Evolutionary conservation across 306 rosid genomes (phyloP), one percentile per base, ranked within the genome.

Genomic region (Herpetospermum pedunculosum): DNA sequence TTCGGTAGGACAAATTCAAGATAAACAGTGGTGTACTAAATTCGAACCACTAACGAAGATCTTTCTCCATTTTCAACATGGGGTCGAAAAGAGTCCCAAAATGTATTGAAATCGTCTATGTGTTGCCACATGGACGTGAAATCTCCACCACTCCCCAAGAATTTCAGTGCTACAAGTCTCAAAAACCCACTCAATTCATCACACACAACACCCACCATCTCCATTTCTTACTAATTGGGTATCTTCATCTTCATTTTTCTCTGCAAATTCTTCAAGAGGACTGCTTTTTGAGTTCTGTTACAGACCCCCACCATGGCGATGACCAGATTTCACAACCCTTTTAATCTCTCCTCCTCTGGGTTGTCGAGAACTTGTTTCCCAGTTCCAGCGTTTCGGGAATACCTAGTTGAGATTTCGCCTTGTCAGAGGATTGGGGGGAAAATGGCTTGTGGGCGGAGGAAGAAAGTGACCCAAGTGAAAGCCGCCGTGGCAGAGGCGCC

Each of bases 291-390:
- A 32, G n/a, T n/a, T n/a, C n/a, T n/a, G n/a, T n/a, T 9, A 18
- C 43, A 8, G 26, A 34, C 15, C 78, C 44, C 78, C 44, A 88
- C 78, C 44, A 89, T 91, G 97, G 84, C 86, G 78, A 80, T 89
- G 73, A 60, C 87, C 30, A 70, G 81, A 48, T 79, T 80, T 58
- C 78, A 21, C 88, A 83, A 72, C 80, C 82, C 88, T 23, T 57
- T 91, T 37, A 88, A 80, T 79, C 87, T 77, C 2, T 84, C 92
- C 48, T 64, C 87, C 19, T 9, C 84, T 26, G 48, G 82, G 77
- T 79, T 89, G 77, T 78, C 88, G 11, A 83, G 85, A 74, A 77
- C 85, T 53, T 82, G 70, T 43, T 80, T 88, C 37, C 77, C 83
- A 0, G 49, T 76, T 81, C 88, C 85, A 4, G 16, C 76, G 44